A percentile compares a stretch with the other conserved stretches of the same genome.
Evolutionary conservation across 768 basidiomycete genomes (phyloP).

Genomic region (Rhodosporidiobolus sp.): DNA sequence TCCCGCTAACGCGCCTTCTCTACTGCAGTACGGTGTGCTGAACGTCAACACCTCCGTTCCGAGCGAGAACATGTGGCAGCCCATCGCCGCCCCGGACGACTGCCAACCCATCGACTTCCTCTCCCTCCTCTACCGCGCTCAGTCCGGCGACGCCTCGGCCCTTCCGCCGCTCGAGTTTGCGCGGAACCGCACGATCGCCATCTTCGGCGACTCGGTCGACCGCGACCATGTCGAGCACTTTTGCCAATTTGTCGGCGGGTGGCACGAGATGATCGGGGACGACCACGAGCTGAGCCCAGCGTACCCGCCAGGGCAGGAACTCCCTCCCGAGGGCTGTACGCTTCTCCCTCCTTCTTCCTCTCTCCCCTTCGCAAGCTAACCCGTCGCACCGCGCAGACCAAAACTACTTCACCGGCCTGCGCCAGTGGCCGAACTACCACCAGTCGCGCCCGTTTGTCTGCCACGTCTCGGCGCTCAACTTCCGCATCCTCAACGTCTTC

Average conservation of each 20-base stretch:
- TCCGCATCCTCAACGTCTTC: constrained; percentile 35
- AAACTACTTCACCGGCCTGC: neutral
- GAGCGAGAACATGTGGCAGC: constrained; percentile 23
- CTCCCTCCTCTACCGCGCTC: neutral
- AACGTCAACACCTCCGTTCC: constrained; percentile 26
- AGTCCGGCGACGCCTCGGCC: neutral
- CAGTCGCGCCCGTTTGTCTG: constrained; percentile 25
- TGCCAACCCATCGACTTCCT: constrained; percentile 32
- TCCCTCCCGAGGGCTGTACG: constrained; percentile 20
- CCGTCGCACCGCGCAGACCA: neutral
- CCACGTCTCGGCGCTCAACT: constrained; percentile 15
- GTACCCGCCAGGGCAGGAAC: constrained; percentile 11
- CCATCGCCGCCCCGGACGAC: constrained; percentile 7
- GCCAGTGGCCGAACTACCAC: constrained; percentile 14
- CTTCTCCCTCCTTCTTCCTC: neutral
- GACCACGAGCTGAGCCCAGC: constrained; percentile 17
- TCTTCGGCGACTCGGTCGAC: constrained; percentile 34
- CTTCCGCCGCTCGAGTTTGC: constrained; percentile 3
- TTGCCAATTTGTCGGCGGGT: constrained; percentile 12
- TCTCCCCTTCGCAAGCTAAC: neutral
- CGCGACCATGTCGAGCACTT: constrained; percentile 28
- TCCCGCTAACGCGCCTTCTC: no score
- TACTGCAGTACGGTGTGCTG: constrained; percentile 13
- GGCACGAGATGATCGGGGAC: constrained; percentile 22
- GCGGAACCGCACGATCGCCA: constrained; percentile 17